These are phyloP conservation scores for Suhomyces guaymorum DNA, from an alignment of 1,139 yeast species.

Conservation along the genomic window DNA sequence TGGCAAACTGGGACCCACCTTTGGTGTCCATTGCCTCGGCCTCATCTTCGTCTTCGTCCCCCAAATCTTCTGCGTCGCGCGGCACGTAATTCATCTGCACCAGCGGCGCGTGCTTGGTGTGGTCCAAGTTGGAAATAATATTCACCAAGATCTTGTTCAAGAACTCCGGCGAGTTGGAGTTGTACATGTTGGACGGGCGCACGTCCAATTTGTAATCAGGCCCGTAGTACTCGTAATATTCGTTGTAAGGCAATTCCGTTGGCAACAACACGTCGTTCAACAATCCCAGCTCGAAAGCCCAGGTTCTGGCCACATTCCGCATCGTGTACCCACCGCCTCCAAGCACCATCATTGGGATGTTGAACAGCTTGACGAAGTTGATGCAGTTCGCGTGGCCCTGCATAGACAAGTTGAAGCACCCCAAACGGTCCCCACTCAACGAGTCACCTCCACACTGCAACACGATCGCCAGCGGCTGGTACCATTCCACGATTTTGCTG, in stretches of 20 bases:
- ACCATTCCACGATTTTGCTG: slow-evolving; percentile 82
- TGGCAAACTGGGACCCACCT: slow-evolving; percentile 85
- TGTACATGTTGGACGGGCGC: slow-evolving; percentile 93
- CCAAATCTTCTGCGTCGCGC: slow-evolving; percentile 68
- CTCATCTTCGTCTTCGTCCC: slow-evolving; percentile 79
- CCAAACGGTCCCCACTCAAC: slow-evolving; percentile 84
- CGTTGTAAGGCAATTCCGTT: slow-evolving; percentile 88
- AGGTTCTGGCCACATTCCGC: slow-evolving; percentile 92
- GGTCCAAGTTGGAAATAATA: slow-evolving; percentile 74
- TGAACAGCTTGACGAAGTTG: slow-evolving; percentile 81
- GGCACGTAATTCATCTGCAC: slow-evolving; percentile 94
- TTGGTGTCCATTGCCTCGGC: slow-evolving; percentile 78
- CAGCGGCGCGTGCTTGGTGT: slow-evolving; percentile 92
- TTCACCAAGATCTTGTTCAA: slow-evolving; percentile 82
- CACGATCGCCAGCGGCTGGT: slow-evolving; percentile 90
- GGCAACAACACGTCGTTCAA: slow-evolving; percentile 77
- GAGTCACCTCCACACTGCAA: slow-evolving; percentile 95
- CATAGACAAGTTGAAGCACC: slow-evolving; percentile 90
- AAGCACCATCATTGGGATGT: slow-evolving; percentile 83
- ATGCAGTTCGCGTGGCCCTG: slow-evolving; percentile 96
- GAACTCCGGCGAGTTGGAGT: slow-evolving; percentile 92
- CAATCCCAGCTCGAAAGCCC: slow-evolving; percentile 94
- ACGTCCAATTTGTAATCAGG: slow-evolving; percentile 94
- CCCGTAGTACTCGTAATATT: slow-evolving; percentile 94
- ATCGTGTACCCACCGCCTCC: slow-evolving; percentile 99